Evolutionary conservation across 306 rosid genomes (phyloP).

Genomic region (Mimosa bimucronata): DNA sequence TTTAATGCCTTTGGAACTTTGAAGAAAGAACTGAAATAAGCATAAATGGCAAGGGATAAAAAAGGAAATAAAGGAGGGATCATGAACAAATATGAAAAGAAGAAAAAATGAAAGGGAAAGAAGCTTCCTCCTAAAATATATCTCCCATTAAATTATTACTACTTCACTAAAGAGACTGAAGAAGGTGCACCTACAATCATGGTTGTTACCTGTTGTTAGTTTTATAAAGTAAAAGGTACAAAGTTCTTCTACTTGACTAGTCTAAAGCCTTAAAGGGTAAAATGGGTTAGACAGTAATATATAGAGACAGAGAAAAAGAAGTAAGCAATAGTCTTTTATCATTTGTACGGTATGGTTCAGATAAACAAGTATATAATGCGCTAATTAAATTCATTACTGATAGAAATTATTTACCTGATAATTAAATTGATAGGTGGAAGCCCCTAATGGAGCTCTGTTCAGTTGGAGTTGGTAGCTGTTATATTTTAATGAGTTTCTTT

Average conservation of each 20-base stretch:
- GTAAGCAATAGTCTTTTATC: background rate
- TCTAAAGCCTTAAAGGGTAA: slow-evolving; percentile 36
- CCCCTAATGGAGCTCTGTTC: background rate
- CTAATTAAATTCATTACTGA: no score
- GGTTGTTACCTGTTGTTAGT: slow-evolving; percentile 27
- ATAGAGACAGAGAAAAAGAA: background rate
- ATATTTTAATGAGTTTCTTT: slow-evolving; percentile 16
- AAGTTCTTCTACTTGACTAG: slow-evolving; percentile 41
- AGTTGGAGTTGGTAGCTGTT: background rate
- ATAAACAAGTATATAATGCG: background rate
- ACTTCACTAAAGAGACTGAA: slow-evolving; percentile 21
- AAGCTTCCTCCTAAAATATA: slow-evolving; percentile 33
- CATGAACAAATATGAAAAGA: slow-evolving; percentile 19
- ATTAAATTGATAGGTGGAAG: background rate
- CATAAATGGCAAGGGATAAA: background rate
- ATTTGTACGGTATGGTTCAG: background rate
- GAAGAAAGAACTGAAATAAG: slow-evolving; percentile 14
- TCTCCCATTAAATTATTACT: background rate
- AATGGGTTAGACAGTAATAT: slow-evolving; percentile 27
- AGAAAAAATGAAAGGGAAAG: slow-evolving; percentile 24
- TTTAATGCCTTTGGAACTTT: background rate
- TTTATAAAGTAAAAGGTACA: slow-evolving; percentile 54
- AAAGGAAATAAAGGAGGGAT: slow-evolving; percentile 17
- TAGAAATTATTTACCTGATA: background rate
- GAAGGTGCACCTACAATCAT: slow-evolving; percentile 30